Evolutionary conservation across 352 stramenopile species (phyloP).

Genomic region (Phytophthora sojae): DNA sequence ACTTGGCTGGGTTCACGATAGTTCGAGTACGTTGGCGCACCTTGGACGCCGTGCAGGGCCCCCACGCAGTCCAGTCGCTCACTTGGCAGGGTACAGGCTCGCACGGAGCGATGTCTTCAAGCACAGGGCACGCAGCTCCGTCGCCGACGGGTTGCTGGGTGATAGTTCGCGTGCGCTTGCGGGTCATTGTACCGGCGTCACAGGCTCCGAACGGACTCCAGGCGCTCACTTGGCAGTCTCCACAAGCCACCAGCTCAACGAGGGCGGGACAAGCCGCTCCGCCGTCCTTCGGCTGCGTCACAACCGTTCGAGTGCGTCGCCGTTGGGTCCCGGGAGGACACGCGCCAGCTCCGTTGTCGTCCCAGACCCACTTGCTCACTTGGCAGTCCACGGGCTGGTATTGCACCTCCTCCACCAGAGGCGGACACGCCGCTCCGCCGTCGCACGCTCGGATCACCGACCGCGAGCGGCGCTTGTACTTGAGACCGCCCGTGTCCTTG

Average conservation of each 20-base stretch:
- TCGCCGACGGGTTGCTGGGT: slow-evolving; percentile 59
- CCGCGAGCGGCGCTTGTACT: slow-evolving; percentile 56
- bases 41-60: slow-evolving; percentile 40
- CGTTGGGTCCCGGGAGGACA: slow-evolving; percentile 38
- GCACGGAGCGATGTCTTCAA: slow-evolving; percentile 54
- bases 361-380: slow-evolving; percentile 65
- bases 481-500: slow-evolving; percentile 47
- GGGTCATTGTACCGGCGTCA: slow-evolving; percentile 37
- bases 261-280: slow-evolving; percentile 41
- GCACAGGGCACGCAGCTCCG: slow-evolving; percentile 51
- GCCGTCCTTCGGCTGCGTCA: slow-evolving; percentile 36
- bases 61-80: slow-evolving; percentile 60
- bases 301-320: slow-evolving; percentile 40
- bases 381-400: slow-evolving; percentile 69
- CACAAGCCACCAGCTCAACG: slow-evolving; percentile 43
- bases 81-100: slow-evolving; percentile 59
- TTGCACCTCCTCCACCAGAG: slow-evolving; percentile 54
- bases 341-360: slow-evolving; percentile 43
- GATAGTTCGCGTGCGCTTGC: slow-evolving; percentile 58
- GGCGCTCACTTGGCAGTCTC: slow-evolving; percentile 65
- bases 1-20: slow-evolving; percentile 47
- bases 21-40: slow-evolving; percentile 59
- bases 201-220: slow-evolving; percentile 54
- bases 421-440: slow-evolving; percentile 50
- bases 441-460: slow-evolving; percentile 43